phyloP scores from a whole-genome alignment of 2,329 filamentous ascomycete species.

The Colletotrichum kahawae region DNA sequence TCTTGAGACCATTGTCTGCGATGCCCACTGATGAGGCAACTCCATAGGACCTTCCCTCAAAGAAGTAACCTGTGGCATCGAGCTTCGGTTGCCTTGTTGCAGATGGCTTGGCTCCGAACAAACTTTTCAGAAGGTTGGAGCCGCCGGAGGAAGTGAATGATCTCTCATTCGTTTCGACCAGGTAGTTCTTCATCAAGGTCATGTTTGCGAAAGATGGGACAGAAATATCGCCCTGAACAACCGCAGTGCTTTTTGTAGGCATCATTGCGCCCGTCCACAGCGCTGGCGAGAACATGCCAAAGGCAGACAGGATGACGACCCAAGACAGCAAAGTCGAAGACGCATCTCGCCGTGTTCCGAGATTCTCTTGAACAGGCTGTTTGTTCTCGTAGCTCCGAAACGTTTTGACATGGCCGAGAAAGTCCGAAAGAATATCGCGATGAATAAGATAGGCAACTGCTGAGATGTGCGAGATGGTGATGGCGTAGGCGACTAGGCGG shows the following conservation, averaged over 20 bases:
- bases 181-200: neutral
- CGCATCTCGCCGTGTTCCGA: too few relatives aligned
- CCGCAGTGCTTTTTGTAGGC: neutral
- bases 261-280: neutral
- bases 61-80: neutral
- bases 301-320: too few relatives aligned
- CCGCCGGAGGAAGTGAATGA: neutral
- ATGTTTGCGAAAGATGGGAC: neutral
- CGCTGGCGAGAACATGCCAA: neutral
- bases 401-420: too few relatives aligned
- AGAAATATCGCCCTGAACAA: rapidly evolving
- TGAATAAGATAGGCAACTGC: too few relatives aligned
- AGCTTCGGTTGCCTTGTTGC: neutral
- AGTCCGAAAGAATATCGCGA: too few relatives aligned
- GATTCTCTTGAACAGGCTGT: too few relatives aligned
- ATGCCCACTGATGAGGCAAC: neutral
- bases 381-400: too few relatives aligned
- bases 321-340: too few relatives aligned
- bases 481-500: too few relatives aligned
- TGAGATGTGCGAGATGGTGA: too few relatives aligned
- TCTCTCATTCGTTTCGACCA: neutral
- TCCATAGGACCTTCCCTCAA: neutral
- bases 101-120: neutral
- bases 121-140: neutral
- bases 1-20: neutral